A percentile compares a stretch with the other conserved stretches of the same genome.
Evolutionary conservation across 495 filamentous ascomycete genomes (phyloP).

Genomic region (Sordaria brevicollis): DNA sequence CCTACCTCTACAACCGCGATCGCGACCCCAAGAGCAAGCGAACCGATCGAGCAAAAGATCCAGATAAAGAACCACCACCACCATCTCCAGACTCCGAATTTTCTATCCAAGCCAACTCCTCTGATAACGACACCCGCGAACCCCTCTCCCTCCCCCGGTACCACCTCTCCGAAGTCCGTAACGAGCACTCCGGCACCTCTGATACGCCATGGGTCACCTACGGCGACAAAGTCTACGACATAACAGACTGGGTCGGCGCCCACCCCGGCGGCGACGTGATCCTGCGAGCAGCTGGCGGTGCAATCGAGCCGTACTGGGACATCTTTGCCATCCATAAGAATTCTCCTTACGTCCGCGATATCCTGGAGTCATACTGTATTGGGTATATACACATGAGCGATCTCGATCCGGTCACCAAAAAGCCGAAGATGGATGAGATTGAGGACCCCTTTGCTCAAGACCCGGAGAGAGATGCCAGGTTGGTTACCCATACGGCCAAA

Average conservation of each 20-base stretch:
- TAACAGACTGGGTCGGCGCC: slow-evolving; percentile 47
- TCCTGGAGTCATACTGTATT: slow-evolving; percentile 44
- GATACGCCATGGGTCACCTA: slow-evolving; percentile 40
- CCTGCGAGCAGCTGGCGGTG: slow-evolving; percentile 44
- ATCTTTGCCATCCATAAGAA: slow-evolving; percentile 51
- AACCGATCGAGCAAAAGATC: neutral
- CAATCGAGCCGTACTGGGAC: slow-evolving; percentile 52
- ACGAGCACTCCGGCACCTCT: slow-evolving; percentile 36
- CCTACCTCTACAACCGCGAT: neutral
- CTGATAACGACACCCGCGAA: slow-evolving; percentile 19
- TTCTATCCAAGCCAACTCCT: neutral
- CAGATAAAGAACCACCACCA: neutral
- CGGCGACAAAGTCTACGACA: slow-evolving; percentile 47
- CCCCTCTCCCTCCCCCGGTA: slow-evolving; percentile 28
- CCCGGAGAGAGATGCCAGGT: slow-evolving; percentile 36
- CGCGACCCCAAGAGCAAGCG: neutral
- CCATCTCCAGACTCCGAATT: neutral
- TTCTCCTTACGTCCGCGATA: slow-evolving; percentile 43
- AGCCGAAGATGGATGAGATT: slow-evolving; percentile 31
- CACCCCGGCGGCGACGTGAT: slow-evolving; percentile 54
- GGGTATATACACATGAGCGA: slow-evolving; percentile 42
- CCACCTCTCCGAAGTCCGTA: slow-evolving; percentile 37
- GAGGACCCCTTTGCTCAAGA: slow-evolving; percentile 48
- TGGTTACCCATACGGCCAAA: slow-evolving; percentile 36
- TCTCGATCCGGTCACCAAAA: slow-evolving; percentile 31